Evolutionary conservation across 345 rosid species (phyloP).

Genomic region (Salix suchowensis): DNA sequence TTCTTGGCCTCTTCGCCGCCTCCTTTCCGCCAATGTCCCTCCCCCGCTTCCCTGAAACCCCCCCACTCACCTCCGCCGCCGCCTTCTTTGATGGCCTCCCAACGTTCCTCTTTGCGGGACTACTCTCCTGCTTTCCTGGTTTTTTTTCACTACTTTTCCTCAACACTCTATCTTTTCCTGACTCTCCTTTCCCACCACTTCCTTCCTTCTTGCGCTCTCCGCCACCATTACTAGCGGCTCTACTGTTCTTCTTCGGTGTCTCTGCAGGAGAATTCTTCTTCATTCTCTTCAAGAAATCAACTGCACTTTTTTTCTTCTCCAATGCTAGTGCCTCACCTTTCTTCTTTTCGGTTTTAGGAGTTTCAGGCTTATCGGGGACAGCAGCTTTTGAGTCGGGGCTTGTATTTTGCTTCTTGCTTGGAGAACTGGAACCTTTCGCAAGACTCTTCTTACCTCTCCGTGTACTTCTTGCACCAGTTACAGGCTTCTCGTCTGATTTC

Average conservation of each 20-base stretch:
- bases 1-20: slow-evolving; percentile 47
- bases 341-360: slow-evolving; percentile 22
- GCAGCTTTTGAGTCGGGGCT: slow-evolving; percentile 19
- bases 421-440: background rate
- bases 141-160: slow-evolving; percentile 29
- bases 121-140: slow-evolving; percentile 29
- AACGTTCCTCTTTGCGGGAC: slow-evolving; percentile 30
- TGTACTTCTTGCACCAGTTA: slow-evolving; percentile 55
- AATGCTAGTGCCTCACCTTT: slow-evolving; percentile 26
- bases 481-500: slow-evolving; percentile 42
- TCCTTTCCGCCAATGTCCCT: slow-evolving; percentile 36
- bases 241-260: slow-evolving; percentile 32
- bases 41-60: slow-evolving; percentile 45
- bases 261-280: slow-evolving; percentile 46
- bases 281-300: slow-evolving; percentile 63
- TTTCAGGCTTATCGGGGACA: slow-evolving; percentile 6
- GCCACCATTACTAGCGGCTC: slow-evolving; percentile 9
- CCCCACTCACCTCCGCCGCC: slow-evolving; percentile 14
- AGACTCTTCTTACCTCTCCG: slow-evolving; percentile 44
- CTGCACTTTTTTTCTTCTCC: slow-evolving; percentile 61
- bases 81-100: slow-evolving; percentile 56
- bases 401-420: slow-evolving; percentile 30
- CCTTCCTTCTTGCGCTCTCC: slow-evolving; percentile 27
- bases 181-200: slow-evolving; percentile 26
- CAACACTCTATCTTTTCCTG: slow-evolving; percentile 39